Evolutionary conservation across 352 stramenopile species (phyloP), one percentile per base, ranked within the genome.

Genomic region (Achlya hypogyna): DNA sequence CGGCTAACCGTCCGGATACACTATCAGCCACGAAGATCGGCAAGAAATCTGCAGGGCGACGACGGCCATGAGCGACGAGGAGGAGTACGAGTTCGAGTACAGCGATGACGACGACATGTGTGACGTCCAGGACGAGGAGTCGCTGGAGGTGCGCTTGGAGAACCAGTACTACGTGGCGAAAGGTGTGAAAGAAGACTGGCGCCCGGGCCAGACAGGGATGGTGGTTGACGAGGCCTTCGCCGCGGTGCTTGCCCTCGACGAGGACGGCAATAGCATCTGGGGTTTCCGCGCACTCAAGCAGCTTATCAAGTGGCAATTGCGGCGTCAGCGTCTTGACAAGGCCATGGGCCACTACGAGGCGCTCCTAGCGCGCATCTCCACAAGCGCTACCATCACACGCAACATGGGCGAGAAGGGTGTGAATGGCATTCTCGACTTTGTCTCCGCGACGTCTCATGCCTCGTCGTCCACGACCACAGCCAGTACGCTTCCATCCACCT

Each of bases 381-480:
- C 79, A 12, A 89, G 90, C 63, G 89, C 82, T 58, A 85, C 79
- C 51, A 88, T 98, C 42, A 97, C 81, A 68, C 87, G 91, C 28
- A 98, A 97, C 73, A 88, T 96, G 22, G 79, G 94, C 49, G 93
- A 98, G 77, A 98, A 98, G 69, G 93, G 92, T 38, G 96, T 98
- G 70, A 98, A 98, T 77, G 88, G 84, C 42, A 98, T 98, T 74
- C 76, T 98, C 53, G 92, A 98, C 73, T 93, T 93, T 67, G 88
- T 98, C 4, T 96, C 89, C 6, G 90, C 84, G 2, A 34, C 23
- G 43, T 22, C 40, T 4, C 51, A 67, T 64, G 34, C 54, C 3
- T 32, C 20, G n/a, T 23, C 8, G 8, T 23, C 54, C 5, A 20
- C 54, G 5, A 9, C 54, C n/a, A 25, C 60, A 3, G 35, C 42